phyloP scores from a whole-genome alignment of 257 asterid species.

The Lithospermum erythrorhizon region DNA sequence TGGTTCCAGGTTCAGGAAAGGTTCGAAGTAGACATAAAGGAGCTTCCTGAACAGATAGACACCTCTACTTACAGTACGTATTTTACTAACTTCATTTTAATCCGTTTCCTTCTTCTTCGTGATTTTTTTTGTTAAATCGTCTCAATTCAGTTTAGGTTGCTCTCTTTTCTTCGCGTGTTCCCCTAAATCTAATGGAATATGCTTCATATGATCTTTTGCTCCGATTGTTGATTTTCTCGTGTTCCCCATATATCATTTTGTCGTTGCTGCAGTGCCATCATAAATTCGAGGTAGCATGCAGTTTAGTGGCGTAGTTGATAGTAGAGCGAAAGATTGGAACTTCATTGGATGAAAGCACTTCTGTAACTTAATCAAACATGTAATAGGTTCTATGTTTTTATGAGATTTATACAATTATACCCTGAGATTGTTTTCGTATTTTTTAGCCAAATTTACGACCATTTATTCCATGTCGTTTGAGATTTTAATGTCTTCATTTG shows the following conservation, averaged over 20 bases:
- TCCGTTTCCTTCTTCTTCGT: not conserved
- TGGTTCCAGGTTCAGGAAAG: not conserved
- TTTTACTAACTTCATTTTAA: not conserved
- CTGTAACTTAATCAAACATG: not conserved
- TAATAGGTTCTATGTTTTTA: slow-evolving; percentile 1
- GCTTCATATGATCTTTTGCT: not conserved
- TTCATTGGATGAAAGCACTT: not conserved
- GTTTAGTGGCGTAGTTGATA: not conserved
- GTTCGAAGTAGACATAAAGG: not conserved
- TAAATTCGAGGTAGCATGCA: not conserved
- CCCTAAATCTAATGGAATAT: too few relatives aligned
- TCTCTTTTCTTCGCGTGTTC: too few relatives aligned
- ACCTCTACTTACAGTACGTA: not conserved
- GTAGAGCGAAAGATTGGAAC: not conserved
- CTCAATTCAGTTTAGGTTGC: too few relatives aligned
- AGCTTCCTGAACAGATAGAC: not conserved
- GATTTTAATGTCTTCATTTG: slow-evolving; percentile 3
- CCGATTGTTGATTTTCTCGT: too few relatives aligned
- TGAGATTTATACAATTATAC: not conserved
- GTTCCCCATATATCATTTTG: not conserved
- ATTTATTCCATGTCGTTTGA: too few relatives aligned
- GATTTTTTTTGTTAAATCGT: not conserved
- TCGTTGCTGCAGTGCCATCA: not conserved
- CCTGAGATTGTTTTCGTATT: not conserved
- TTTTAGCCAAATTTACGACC: not conserved